Evolutionary conservation across 768 basidiomycete species (phyloP).

Genomic region (Macrolepiota dolichaula): DNA sequence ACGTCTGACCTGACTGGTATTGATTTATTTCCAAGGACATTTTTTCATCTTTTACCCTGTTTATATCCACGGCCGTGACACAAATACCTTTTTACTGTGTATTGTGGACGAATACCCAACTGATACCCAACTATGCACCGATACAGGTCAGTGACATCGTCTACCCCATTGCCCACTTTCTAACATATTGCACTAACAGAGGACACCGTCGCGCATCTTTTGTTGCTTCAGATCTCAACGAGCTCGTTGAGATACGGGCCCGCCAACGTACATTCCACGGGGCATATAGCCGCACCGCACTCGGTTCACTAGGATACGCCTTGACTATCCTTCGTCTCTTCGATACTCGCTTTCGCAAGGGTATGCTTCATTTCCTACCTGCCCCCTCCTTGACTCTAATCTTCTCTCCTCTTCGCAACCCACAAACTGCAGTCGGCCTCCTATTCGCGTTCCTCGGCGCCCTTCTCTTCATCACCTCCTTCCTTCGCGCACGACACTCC

Average conservation of each 20-base stretch:
- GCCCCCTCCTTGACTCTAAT: neutral
- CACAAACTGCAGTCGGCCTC: slow-evolving; percentile 43
- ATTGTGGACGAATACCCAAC: neutral
- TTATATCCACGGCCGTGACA: neutral
- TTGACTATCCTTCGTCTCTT: slow-evolving; percentile 79
- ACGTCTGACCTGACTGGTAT: neutral
- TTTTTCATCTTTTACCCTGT: neutral
- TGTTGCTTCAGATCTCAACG: slow-evolving; percentile 47
- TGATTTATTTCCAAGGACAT: neutral
- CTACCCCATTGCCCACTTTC: neutral
- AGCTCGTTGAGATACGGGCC: slow-evolving; percentile 74
- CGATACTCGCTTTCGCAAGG: slow-evolving; percentile 66
- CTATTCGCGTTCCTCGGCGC: slow-evolving; percentile 61
- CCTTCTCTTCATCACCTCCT: slow-evolving; percentile 55
- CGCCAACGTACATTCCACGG: slow-evolving; percentile 82
- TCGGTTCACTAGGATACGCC: slow-evolving; percentile 71
- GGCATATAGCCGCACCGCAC: slow-evolving; percentile 73
- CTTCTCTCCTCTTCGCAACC: neutral
- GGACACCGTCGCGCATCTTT: slow-evolving; percentile 45
- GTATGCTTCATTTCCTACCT: slow-evolving; percentile 35
- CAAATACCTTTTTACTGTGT: neutral
- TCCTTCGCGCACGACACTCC: slow-evolving; percentile 61
- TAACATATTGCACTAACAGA: slow-evolving; percentile 14
- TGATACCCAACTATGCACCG: slow-evolving; percentile 1
- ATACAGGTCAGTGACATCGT: slow-evolving; percentile 19